Percentiles rank a stretch among this genome's conserved stretches.
Evolutionary conservation across 2,329 filamentous ascomycete genomes (phyloP).

Genomic region (Sporothrix globosa): DNA sequence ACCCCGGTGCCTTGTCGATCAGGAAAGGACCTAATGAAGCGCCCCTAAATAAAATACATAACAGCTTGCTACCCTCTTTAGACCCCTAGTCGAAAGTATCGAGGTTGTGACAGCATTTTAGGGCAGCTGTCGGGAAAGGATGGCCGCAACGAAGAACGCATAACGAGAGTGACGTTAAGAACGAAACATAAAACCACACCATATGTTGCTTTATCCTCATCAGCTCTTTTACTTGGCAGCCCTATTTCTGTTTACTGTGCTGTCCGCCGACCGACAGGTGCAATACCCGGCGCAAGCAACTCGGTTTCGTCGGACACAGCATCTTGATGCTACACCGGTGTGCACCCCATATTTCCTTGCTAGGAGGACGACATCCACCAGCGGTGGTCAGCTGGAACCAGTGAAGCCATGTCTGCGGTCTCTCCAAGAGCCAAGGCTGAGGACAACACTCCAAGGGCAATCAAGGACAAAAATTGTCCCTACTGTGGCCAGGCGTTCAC

Average conservation of each 20-base stretch:
- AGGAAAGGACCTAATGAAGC: constrained; percentile 22
- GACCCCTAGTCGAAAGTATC: neutral
- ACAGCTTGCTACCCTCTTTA: constrained; percentile 2
- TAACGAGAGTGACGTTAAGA: neutral
- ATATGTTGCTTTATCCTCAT: neutral
- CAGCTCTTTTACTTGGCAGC: neutral
- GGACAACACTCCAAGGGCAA: constrained; percentile 51
- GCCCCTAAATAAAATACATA: constrained; percentile 29
- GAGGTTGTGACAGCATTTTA: neutral
- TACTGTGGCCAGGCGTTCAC: constrained; percentile 91
- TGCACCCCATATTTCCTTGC: neutral
- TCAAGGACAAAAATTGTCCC: constrained; percentile 85
- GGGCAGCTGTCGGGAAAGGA: neutral
- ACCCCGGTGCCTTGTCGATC: constrained; percentile 30
- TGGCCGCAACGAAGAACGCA: neutral
- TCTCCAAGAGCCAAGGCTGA: constrained; percentile 35
- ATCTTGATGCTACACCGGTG: neutral
- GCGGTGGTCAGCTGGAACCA: neutral
- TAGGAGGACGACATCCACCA: neutral
- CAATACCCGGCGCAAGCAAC: neutral
- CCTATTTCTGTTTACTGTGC: neutral
- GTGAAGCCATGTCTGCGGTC: constrained; percentile 40
- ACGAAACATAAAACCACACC: neutral
- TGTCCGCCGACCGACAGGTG: neutral
- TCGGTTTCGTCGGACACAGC: neutral